Evolutionary conservation across 2,329 filamentous ascomycete genomes (phyloP).

Genomic region (Zymoseptoria ardabiliae): DNA sequence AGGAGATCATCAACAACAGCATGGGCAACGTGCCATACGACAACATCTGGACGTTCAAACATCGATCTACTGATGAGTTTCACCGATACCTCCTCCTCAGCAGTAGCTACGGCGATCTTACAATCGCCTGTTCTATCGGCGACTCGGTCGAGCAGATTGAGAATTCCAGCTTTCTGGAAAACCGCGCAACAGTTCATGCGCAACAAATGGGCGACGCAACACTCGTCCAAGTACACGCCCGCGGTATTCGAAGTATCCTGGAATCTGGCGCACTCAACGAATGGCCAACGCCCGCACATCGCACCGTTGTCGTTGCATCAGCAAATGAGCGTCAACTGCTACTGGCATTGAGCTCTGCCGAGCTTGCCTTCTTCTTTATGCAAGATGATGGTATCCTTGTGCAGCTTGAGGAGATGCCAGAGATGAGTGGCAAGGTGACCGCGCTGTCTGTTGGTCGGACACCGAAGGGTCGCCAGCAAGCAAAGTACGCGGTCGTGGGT

Average conservation of each 20-base stretch:
- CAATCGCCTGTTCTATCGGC: slow-evolving; percentile 86
- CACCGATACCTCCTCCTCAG: slow-evolving; percentile 93
- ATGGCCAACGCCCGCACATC: slow-evolving; percentile 87
- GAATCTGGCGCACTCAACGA: slow-evolving; percentile 73
- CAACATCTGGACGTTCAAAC: slow-evolving; percentile 85
- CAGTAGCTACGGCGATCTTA: slow-evolving; percentile 41
- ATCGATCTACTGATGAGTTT: slow-evolving; percentile 71
- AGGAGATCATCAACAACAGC: slow-evolving; percentile 47
- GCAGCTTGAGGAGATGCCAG: slow-evolving; percentile 67
- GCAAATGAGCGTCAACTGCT: slow-evolving; percentile 92
- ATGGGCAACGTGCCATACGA: slow-evolving; percentile 27
- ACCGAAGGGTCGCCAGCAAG: slow-evolving; percentile 79
- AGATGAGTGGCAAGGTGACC: slow-evolving; percentile 92
- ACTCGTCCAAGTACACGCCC: slow-evolving; percentile 90
- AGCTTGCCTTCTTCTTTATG: slow-evolving; percentile 98
- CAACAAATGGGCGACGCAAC: slow-evolving; percentile 92
- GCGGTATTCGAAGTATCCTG: slow-evolving; percentile 85
- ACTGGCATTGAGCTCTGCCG: slow-evolving; percentile 86
- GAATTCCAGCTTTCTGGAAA: slow-evolving; percentile 84
- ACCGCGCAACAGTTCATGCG: slow-evolving; percentile 81
- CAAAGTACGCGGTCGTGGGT: slow-evolving; percentile 89
- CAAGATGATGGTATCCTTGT: slow-evolving; percentile 87
- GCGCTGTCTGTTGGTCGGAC: slow-evolving; percentile 90
- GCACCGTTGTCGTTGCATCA: slow-evolving; percentile 88
- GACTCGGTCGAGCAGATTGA: slow-evolving; percentile 95